Conservation (phyloP, 148 eudicot genomes). For the Rhododendron williamsianum region DNA sequence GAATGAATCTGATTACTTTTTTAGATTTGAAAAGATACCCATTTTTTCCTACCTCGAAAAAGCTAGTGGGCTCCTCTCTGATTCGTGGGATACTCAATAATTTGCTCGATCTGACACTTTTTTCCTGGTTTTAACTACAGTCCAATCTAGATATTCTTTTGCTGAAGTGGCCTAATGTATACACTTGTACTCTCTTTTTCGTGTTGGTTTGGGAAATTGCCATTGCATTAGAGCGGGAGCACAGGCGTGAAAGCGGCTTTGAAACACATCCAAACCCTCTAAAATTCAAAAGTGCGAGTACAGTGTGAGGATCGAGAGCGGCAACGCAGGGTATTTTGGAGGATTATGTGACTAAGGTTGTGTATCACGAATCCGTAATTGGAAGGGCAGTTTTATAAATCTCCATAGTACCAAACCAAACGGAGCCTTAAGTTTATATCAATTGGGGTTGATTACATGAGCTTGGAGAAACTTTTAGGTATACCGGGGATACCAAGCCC, state of each 20-base stretch:
- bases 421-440: too few species aligned
- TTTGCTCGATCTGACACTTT: not conserved
- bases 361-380: not conserved
- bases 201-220: not conserved
- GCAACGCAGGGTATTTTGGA: not conserved
- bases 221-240: not conserved
- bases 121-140: not conserved
- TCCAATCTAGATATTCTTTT: not conserved
- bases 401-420: not conserved
- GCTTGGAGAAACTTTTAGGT: not conserved
- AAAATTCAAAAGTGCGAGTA: not conserved
- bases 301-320: too few species aligned
- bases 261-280: not conserved
- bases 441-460: not conserved
- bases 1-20: not conserved
- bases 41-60: not conserved
- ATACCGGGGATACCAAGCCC: too few species aligned
- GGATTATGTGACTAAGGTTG: not conserved
- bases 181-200: not conserved
- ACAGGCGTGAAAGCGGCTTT: too few species aligned
- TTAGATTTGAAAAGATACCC: not conserved
- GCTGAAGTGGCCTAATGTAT: not conserved
- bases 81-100: not conserved
- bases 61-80: constrained; percentile 4
- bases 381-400: not conserved